Conservation (phyloP, 306 rosid species). For the Prunus armeniaca region DNA sequence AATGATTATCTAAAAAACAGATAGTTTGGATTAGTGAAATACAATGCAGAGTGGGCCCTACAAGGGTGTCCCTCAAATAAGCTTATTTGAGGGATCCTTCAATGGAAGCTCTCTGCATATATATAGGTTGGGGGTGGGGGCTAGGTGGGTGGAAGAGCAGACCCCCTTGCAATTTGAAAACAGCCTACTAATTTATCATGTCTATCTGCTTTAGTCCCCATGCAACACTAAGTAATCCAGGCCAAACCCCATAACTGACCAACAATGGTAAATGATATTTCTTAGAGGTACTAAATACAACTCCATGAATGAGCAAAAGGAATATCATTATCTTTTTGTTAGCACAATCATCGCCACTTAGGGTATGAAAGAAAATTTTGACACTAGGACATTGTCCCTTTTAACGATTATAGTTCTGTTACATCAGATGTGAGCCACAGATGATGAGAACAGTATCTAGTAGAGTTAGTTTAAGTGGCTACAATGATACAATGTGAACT, state of each 20-base stretch:
- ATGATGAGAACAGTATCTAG: neutral
- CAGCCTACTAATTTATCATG: neutral
- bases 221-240: neutral
- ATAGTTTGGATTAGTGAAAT: too few relatives aligned
- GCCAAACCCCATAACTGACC: neutral
- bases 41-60: too few relatives aligned
- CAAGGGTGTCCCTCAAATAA: too few relatives aligned
- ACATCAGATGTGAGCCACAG: neutral
- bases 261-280: neutral
- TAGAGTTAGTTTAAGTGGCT: neutral
- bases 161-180: neutral
- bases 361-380: neutral
- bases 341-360: neutral
- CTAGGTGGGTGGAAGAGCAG: neutral
- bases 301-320: neutral
- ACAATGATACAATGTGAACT: too few relatives aligned
- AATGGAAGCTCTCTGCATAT: too few relatives aligned
- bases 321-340: neutral
- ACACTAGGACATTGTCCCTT: neutral
- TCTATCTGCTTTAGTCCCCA: neutral
- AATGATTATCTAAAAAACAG: too few relatives aligned
- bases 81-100: too few relatives aligned
- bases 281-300: neutral
- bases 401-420: neutral
- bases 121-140: neutral